Evolutionary conservation across 768 basidiomycete genomes (phyloP).

Genomic region (Podaxis carcinomalis): DNA sequence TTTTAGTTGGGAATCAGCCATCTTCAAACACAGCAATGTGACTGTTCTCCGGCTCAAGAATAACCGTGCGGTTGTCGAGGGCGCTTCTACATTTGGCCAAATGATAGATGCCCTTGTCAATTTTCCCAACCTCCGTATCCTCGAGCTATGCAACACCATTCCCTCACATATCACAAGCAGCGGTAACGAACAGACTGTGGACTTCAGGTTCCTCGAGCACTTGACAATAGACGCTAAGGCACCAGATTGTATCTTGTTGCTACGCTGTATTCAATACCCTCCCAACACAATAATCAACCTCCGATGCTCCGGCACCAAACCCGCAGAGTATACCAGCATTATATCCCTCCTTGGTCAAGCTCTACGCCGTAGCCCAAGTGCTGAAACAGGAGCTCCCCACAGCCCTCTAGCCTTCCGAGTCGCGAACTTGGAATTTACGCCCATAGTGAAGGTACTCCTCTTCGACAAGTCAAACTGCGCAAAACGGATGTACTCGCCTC

Average conservation of each 20-base stretch:
- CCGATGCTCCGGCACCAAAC: neutral
- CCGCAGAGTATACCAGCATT: neutral
- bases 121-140: conserved; percentile 2
- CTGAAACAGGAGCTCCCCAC: neutral
- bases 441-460: neutral
- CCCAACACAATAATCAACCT: neutral
- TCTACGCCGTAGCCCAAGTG: neutral
- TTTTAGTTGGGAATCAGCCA: conserved; percentile 1
- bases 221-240: neutral
- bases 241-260: neutral
- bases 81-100: neutral
- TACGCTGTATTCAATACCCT: conserved; percentile 5
- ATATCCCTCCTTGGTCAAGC: neutral
- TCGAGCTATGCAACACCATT: neutral
- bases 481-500: neutral
- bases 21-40: conserved; percentile 7
- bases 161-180: neutral
- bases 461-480: neutral
- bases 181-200: neutral
- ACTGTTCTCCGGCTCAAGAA: neutral
- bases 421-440: neutral
- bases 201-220: neutral
- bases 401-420: neutral
- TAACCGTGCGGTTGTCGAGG: neutral
- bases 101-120: conserved; percentile 2